These are phyloP conservation scores for Pseudognaphalium luteoalbum DNA, from an alignment of 129 eudicot species.

Conservation along the genomic window DNA sequence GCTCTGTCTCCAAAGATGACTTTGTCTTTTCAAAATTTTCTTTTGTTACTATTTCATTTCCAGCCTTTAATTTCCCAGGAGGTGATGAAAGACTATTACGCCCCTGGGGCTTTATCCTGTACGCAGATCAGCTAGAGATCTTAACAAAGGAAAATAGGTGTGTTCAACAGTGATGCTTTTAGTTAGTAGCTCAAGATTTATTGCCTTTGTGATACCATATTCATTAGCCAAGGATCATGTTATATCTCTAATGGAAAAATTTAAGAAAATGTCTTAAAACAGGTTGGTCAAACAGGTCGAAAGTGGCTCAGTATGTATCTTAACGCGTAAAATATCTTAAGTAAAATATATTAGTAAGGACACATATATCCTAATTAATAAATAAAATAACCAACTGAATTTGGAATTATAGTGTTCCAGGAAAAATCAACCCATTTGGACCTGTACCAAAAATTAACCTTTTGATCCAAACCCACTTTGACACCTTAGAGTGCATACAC, in stretches of 20 bases:
- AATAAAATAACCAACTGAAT: too few species aligned
- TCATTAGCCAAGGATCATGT: too few species aligned
- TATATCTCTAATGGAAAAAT: too few species aligned
- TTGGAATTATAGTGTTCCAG: not conserved
- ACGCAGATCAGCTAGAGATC: not conserved
- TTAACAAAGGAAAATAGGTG: conserved; percentile 6
- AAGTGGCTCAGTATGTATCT: conserved; percentile 3
- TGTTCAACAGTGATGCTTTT: not conserved
- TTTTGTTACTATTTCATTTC: conserved; percentile 42
- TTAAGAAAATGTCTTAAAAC: not conserved
- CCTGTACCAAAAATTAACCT: not conserved
- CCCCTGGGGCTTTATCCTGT: conserved; percentile 49
- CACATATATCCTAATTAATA: not conserved
- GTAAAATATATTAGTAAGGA: not conserved
- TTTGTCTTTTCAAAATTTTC: conserved; percentile 62
- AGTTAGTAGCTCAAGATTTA: too few species aligned
- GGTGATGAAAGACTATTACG: conserved; percentile 35
- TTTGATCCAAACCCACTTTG: not conserved
- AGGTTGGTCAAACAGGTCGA: not conserved
- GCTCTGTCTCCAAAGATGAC: conserved; percentile 67
- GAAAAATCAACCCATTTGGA: not conserved
- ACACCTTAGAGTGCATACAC: not conserved
- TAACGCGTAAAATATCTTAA: not conserved
- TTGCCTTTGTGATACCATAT: too few species aligned
- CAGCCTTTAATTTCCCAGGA: conserved; percentile 40